These are phyloP conservation scores for Saccharomyces hybrid DNA, from an alignment of 1,139 yeast species.

Conservation along the genomic window DNA sequence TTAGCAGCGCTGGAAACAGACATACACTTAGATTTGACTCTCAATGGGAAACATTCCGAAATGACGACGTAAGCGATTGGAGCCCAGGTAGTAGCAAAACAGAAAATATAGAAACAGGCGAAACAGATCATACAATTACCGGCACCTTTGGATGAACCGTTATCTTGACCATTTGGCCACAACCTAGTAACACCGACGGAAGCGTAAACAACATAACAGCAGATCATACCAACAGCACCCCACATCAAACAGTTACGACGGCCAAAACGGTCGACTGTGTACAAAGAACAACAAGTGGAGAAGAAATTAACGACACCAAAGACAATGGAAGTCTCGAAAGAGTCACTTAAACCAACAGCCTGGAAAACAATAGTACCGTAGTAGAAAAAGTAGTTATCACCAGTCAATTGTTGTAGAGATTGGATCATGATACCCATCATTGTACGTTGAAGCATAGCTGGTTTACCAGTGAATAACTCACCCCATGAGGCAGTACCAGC, in stretches of 20 bases:
- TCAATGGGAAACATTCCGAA: conserved; percentile 69
- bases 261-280: conserved; percentile 58
- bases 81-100: conserved; percentile 81
- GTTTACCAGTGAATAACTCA: conserved; percentile 58
- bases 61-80: conserved; percentile 68
- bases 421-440: conserved; percentile 56
- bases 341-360: conserved; percentile 63
- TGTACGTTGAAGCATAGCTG: conserved; percentile 45
- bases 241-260: conserved; percentile 55
- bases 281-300: conserved; percentile 61
- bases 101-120: conserved; percentile 69
- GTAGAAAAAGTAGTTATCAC: conserved; percentile 73
- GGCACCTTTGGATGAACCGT: conserved; percentile 40
- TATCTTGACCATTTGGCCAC: conserved; percentile 53
- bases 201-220: conserved; percentile 57
- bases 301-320: conserved; percentile 71
- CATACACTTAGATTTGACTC: conserved; percentile 72
- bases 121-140: conserved; percentile 74
- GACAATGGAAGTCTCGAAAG: conserved; percentile 67
- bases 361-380: conserved; percentile 69
- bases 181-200: conserved; percentile 57
- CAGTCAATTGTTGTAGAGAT: conserved; percentile 67
- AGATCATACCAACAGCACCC: conserved; percentile 58
- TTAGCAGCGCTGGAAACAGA: conserved; percentile 63
- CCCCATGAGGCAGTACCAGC: conserved; percentile 64